Percentiles rank a stretch among this genome's conserved stretches.
phyloP scores from a whole-genome alignment of 1,284 basidiomycete genomes.

The Sanghuangporus sanghuang region DNA sequence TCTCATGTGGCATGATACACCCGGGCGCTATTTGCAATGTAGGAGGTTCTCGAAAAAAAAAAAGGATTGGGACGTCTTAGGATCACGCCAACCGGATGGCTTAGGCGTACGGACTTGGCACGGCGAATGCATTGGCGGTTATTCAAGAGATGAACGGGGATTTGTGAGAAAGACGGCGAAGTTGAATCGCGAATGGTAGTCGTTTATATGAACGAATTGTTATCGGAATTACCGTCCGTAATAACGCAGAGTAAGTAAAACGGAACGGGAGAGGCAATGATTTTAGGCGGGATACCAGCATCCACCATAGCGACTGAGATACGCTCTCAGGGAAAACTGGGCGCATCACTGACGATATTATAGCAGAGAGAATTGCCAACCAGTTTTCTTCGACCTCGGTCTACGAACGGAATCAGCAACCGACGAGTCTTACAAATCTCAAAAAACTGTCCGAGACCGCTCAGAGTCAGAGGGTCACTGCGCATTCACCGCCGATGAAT shows the following conservation, averaged over 20 bases:
- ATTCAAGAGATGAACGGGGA: too few species aligned
- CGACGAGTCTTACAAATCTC: background rate
- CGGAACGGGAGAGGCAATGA: background rate
- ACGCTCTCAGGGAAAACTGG: background rate
- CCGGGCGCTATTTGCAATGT: too few species aligned
- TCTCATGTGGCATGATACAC: too few species aligned
- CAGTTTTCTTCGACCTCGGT: background rate
- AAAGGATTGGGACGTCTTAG: too few species aligned
- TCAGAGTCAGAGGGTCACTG: background rate
- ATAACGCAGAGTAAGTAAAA: background rate
- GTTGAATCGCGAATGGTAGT: too few species aligned
- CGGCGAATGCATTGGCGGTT: too few species aligned
- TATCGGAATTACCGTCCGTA: too few species aligned
- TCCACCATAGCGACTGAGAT: background rate
- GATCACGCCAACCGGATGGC: too few species aligned
- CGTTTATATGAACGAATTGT: too few species aligned
- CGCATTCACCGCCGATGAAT: background rate
- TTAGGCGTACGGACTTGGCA: too few species aligned
- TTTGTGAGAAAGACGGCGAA: too few species aligned
- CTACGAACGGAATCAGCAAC: background rate
- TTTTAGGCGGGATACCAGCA: background rate
- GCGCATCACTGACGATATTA: constrained; percentile 2
- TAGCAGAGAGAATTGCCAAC: background rate
- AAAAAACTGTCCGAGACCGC: background rate
- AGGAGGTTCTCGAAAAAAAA: too few species aligned